Percentiles rank a stretch among this genome's conserved stretches.
Evolutionary conservation across 805 yeast species (phyloP).

Genomic region (Scheffersomyces amazonensis): DNA sequence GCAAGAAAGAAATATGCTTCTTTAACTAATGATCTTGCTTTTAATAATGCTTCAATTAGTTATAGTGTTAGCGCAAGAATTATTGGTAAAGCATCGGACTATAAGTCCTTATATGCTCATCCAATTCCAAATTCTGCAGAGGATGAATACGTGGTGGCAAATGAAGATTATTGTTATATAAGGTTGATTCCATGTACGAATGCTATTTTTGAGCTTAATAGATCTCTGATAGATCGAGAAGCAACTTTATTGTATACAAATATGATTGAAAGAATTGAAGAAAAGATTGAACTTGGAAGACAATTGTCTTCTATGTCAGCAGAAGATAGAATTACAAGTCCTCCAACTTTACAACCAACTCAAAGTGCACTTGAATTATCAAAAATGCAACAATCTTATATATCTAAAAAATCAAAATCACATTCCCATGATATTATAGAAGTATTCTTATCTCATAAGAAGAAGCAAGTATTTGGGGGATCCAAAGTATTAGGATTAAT

Average conservation of each 20-base stretch:
- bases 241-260: slow-evolving; percentile 30
- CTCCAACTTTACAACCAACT: slow-evolving; percentile 12
- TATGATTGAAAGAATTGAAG: slow-evolving; percentile 25
- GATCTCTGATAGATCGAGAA: slow-evolving; percentile 28
- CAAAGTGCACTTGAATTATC: slow-evolving; percentile 22
- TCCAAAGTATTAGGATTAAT: slow-evolving; percentile 30
- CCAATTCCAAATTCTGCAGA: slow-evolving; percentile 6
- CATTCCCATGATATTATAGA: slow-evolving; percentile 19
- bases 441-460: slow-evolving; percentile 27
- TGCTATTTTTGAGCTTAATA: slow-evolving; percentile 23
- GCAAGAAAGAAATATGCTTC: slow-evolving; percentile 13
- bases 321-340: slow-evolving; percentile 5
- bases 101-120: slow-evolving; percentile 13
- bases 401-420: slow-evolving; percentile 9
- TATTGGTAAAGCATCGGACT: slow-evolving; percentile 34
- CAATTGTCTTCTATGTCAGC: slow-evolving; percentile 13
- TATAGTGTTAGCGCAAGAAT: slow-evolving; percentile 35
- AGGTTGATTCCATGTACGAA: slow-evolving; percentile 22
- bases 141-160: slow-evolving; percentile 30
- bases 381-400: slow-evolving; percentile 27
- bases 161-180: slow-evolving; percentile 23
- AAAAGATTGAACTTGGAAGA: slow-evolving; percentile 22
- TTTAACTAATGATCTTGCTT: slow-evolving; percentile 25
- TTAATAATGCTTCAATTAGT: slow-evolving; percentile 24
- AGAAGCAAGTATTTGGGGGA: slow-evolving; percentile 25